Evolutionary conservation across 768 basidiomycete species (phyloP), one percentile per base, ranked within the genome.

Genomic region (Pleurotus cornucopiae): DNA sequence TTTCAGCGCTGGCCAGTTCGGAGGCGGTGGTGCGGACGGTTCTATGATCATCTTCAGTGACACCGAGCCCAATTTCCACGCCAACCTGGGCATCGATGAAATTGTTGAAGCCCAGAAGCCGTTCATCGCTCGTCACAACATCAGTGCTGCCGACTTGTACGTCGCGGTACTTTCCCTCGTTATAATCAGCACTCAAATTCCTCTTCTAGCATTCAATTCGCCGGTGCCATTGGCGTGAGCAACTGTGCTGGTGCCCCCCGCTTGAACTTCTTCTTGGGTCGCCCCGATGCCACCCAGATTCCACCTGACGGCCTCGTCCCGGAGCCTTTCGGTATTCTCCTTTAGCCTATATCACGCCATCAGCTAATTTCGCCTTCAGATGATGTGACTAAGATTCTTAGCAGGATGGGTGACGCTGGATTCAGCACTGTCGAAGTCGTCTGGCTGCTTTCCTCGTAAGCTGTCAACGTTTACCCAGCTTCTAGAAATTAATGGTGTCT

Each of bases 11-110:
- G 30, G 30, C 11, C 30, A 34, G 30, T 34, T 16, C 48, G 74
- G 73, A 57, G 72, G 74, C 53, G 74, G 75, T 61, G 75, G 75
- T 14, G 73, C 75, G 44, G 80, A 82, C 57, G 81, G 79, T 26
- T 81, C 79, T 2, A 75, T 81, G 57, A 71, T 79, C 57, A 65
- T 68, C 4, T 81, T 82, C 66, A 60, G 64, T 21, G 68, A 72
- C 5, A 70, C 72, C 34, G 81, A 81, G 61, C 64, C 71, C 21
- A 57, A 61, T 7, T 81, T 75, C 66, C 62, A 67, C 5, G 76
- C 78, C 3, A 80, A 80, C 61, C 58, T 58, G 26, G 78, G 79
- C 6, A 68, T 74, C 37, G 73, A 77, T 58, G 76, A 73, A 12
- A 72, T 77, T 53, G 67, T 78, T 45, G 71, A 69, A 4, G 63